Base-by-base conservation (phyloP, 106 monocot genomes). In the Agapanthus africanus region DNA sequence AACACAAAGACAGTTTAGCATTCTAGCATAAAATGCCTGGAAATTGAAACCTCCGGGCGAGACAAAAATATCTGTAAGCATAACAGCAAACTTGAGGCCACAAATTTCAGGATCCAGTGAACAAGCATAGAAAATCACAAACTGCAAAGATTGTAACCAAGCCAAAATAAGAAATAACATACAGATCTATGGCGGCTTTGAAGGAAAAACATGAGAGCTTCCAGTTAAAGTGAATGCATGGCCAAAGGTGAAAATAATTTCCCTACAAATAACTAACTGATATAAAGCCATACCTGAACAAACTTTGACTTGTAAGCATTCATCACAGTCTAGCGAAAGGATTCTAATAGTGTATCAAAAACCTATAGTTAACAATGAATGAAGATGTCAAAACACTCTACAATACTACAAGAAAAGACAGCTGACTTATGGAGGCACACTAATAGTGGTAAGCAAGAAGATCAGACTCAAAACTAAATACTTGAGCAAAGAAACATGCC, bases 31-130 rank as follows among this genome's bases (percentile, higher is more conserved):
- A 39, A 37, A 68, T 82, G 91, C 95, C 95, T 91, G 77, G 78
- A 83, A 64, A 83, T 72, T 74, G 72, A 74, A 76, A 84, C 76
- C 56, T 89, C 80, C 6, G 37, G 34, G 59, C 39, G 78, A 79
- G 69, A 97, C 73, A 73, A 91, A 89, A 5, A 82, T 89, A 54
- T 92, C 89, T 27, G 46, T 73, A 62, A 97, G 86, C 33, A 72
- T 37, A 49, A 44, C 40, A 44, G 91, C 80, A 81, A 97, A 97
- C 60, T 70, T 71, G 5, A 61, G 27, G 25, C 88, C 97, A 70
- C 78, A 91, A 38, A 49, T n/a, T n/a, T n/a, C n/a, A n/a, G n/a
- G n/a, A n/a, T n/a, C n/a, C n/a, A n/a, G n/a, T n/a, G n/a, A n/a
- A n/a, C n/a, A n/a, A n/a, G n/a, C n/a, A n/a, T n/a, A n/a, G n/a